Evolutionary conservation across 768 basidiomycete genomes (phyloP), one percentile per base, ranked within the genome.

Genomic region (Imleria badia): DNA sequence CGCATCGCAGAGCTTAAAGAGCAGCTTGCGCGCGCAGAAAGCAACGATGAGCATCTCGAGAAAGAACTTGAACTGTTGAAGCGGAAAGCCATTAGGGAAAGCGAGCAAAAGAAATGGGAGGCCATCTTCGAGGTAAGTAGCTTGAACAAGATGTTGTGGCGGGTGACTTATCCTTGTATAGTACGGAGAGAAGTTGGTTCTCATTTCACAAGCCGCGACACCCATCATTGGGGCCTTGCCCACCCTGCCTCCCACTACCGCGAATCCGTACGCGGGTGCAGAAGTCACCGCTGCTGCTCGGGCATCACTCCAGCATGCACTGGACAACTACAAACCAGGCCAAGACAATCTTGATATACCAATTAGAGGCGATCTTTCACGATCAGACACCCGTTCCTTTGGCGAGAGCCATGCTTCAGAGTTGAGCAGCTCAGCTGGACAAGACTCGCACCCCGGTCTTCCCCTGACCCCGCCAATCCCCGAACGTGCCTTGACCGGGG

Each of bases 401-500:
- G 91, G 91, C 19, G 88, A 87, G 70, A 92, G 85, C 36, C 91
- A 94, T 62, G 88, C 87, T 0, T 77, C 73, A 34, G 91, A 93
- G 71, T 76, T 94, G 34, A 79, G 79, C 17, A 77, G 74, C 60
- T 58, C 65, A 22, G 52, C 60, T 6, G 62, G 58, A 26, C 56
- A 62, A 23, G 47, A 60, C 35, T 61, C 58, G 44, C 71, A 74
- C 52, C 72, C 74, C 19, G 68, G 67, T 43, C 65, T 77, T n/a
- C 71, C 78, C 3, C 22, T 77, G 38, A 76, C 79, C 1, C 76
- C 82, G 12, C 80, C 79, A 0, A 64, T 75, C 3, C 62, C 58
- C 3, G 65, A 64, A 15, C 59, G 59, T 15, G 43, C 41, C 36
- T 40, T 59, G 9, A 26, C 45, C 12, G 56, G 44, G 39, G 54